A percentile compares a stretch with the other conserved stretches of the same genome.
Conservation (phyloP, 306 rosid species). For the Prinsepia uniflora region DNA sequence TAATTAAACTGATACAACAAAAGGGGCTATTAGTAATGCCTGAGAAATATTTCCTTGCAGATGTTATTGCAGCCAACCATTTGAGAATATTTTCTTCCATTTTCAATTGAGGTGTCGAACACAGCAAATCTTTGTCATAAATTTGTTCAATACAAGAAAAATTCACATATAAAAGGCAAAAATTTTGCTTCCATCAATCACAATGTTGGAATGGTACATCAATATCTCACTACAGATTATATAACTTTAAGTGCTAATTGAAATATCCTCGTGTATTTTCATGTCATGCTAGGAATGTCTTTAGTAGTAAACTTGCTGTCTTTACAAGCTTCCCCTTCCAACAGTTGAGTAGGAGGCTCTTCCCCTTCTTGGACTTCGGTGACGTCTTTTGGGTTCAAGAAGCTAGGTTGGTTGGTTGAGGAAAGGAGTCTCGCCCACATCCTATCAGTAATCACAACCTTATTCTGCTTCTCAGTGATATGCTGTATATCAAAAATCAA, state of each 20-base stretch:
- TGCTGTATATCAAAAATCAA: slow-evolving; percentile 43
- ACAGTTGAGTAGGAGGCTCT: slow-evolving; percentile 31
- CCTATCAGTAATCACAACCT: slow-evolving; percentile 82
- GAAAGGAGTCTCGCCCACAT: slow-evolving; percentile 69
- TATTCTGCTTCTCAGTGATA: slow-evolving; percentile 67
- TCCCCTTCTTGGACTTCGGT: slow-evolving; percentile 36
- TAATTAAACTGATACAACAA: too few relatives aligned
- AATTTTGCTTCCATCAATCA: not conserved
- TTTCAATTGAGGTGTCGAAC: too few relatives aligned
- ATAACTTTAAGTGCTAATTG: not conserved
- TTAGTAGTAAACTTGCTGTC: slow-evolving; percentile 28
- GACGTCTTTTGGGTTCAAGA: slow-evolving; percentile 35
- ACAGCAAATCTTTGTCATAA: not conserved
- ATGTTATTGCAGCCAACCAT: too few relatives aligned
- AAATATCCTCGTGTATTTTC: not conserved
- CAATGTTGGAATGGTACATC: not conserved
- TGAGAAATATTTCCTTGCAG: too few relatives aligned
- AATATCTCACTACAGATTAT: not conserved
- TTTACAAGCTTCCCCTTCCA: slow-evolving; percentile 31
- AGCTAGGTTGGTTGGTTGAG: slow-evolving; percentile 49
- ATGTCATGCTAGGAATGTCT: slow-evolving; percentile 28
- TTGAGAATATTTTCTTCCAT: not conserved
- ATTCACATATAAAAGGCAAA: not conserved
- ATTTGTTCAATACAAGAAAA: not conserved
- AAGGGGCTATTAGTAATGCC: too few relatives aligned